These are phyloP conservation scores for Skeletonema marinoi DNA, from an alignment of 108 stramenopile genomes.

Conservation along the genomic window DNA sequence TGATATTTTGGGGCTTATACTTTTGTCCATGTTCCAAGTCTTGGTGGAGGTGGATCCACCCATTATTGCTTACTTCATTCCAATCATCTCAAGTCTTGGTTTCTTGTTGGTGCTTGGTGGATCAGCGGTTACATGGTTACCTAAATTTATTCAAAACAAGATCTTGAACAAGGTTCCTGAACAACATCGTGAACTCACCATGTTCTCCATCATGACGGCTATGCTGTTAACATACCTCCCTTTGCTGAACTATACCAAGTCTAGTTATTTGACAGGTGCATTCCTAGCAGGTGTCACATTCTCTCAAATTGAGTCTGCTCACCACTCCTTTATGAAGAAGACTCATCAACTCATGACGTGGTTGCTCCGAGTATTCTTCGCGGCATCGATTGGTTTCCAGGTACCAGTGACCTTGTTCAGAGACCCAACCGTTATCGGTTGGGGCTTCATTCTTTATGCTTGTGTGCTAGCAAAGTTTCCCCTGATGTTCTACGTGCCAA, in stretches of 20 bases:
- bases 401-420: conserved; percentile 34
- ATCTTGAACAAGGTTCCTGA: conserved; percentile 34
- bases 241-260: conserved; percentile 51
- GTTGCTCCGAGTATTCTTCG: conserved; percentile 64
- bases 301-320: conserved; percentile 48
- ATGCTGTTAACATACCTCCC: conserved; percentile 53
- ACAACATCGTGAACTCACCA: conserved; percentile 22
- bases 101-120: conserved; percentile 30
- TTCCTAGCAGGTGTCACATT: conserved; percentile 72
- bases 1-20: conserved; percentile 63
- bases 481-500: conserved; percentile 25
- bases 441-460: conserved; percentile 45
- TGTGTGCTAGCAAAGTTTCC: conserved; percentile 31
- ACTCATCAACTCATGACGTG: conserved; percentile 42
- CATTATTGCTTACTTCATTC: conserved; percentile 47
- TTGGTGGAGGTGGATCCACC: conserved; percentile 24
- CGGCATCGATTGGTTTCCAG: conserved; percentile 59
- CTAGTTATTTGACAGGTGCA: conserved; percentile 63
- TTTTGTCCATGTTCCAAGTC: conserved; percentile 52
- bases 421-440: conserved; percentile 29
- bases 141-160: conserved; percentile 36
- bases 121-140: conserved; percentile 45
- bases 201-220: conserved; percentile 34
- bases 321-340: conserved; percentile 47
- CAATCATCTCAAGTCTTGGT: conserved; percentile 33